Percentiles rank a stretch among this genome's conserved stretches.
Evolutionary conservation across 768 basidiomycete genomes (phyloP).

Genomic region (Kwoniella botswanensis): DNA sequence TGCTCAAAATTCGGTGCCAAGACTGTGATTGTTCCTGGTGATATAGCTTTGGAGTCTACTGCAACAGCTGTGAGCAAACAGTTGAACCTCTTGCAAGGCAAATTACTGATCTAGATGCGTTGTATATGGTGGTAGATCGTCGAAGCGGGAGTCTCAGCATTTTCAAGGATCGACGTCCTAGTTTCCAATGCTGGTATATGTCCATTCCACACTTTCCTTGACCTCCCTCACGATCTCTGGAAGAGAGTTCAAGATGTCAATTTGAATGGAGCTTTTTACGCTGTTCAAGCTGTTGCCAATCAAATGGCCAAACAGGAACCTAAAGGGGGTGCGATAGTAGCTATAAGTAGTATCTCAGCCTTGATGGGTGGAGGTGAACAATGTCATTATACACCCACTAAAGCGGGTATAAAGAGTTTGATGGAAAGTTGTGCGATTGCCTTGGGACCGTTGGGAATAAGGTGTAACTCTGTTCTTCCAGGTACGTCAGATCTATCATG

Average conservation of each 20-base stretch:
- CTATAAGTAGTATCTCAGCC: conserved; percentile 77
- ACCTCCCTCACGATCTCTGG: conserved; percentile 70
- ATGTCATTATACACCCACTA: conserved; percentile 80
- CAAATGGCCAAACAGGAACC: conserved; percentile 73
- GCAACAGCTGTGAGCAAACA: conserved; percentile 62
- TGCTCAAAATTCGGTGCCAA: conserved; percentile 61
- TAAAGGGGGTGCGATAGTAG: conserved; percentile 68
- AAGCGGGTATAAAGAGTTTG: conserved; percentile 75
- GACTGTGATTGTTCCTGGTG: conserved; percentile 67
- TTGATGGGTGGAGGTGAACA: conserved; percentile 77
- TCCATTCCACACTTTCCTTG: conserved; percentile 75
- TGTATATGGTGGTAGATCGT: conserved; percentile 63
- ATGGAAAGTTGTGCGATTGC: conserved; percentile 82
- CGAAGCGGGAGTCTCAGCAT: conserved; percentile 65
- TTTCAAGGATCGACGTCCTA: conserved; percentile 69
- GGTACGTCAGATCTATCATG: conserved; percentile 38
- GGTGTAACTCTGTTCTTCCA: conserved; percentile 66
- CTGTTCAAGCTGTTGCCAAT: conserved; percentile 67
- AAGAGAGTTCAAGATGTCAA: conserved; percentile 72
- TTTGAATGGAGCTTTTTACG: conserved; percentile 75
- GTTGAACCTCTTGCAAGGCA: not conserved
- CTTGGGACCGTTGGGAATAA: conserved; percentile 74
- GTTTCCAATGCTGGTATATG: conserved; percentile 72
- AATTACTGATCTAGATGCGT: too few species aligned
- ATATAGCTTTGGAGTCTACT: conserved; percentile 68